A percentile compares a stretch with the other conserved stretches of the same genome.
These are phyloP conservation scores for Liquidambar formosana DNA, from an alignment of 164 flowering plant species.

Conservation along the genomic window DNA sequence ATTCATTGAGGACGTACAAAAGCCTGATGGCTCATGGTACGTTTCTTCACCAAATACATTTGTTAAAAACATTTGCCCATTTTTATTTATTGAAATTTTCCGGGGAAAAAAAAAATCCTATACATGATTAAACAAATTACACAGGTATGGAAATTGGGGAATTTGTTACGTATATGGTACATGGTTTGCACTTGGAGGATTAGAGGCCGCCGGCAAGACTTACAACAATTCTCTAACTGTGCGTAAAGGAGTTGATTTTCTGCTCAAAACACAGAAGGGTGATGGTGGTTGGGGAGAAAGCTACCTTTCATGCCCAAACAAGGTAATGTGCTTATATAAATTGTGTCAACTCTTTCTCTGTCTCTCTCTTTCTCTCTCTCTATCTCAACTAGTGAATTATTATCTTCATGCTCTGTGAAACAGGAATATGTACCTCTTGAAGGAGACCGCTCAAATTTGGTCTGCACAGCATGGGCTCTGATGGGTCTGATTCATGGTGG, in stretches of 20 bases:
- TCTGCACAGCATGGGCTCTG: slow-evolving; percentile 59
- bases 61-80: too few species aligned
- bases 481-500: slow-evolving; percentile 47
- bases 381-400: too few species aligned
- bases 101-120: too few species aligned
- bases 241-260: slow-evolving; percentile 36
- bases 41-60: background rate
- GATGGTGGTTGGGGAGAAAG: slow-evolving; percentile 64
- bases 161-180: slow-evolving; percentile 49
- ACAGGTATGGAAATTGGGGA: slow-evolving; percentile 49
- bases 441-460: slow-evolving; percentile 42
- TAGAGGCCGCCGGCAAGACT: slow-evolving; percentile 38
- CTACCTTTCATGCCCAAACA: slow-evolving; percentile 37
- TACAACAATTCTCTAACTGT: slow-evolving; percentile 27
- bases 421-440: slow-evolving; percentile 40
- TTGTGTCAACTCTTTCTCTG: too few species aligned
- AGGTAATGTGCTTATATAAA: slow-evolving; percentile 23
- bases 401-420: background rate
- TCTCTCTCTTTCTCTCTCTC: too few species aligned
- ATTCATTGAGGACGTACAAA: slow-evolving; percentile 33
- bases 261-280: slow-evolving; percentile 24
- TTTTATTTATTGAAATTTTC: too few species aligned
- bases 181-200: slow-evolving; percentile 45
- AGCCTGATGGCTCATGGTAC: slow-evolving; percentile 43
- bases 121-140: background rate